Percentiles rank a stretch among this genome's conserved stretches.
Evolutionary conservation across 2,329 filamentous ascomycete species (phyloP).

Genomic region (Gaeumannomyces sp.): DNA sequence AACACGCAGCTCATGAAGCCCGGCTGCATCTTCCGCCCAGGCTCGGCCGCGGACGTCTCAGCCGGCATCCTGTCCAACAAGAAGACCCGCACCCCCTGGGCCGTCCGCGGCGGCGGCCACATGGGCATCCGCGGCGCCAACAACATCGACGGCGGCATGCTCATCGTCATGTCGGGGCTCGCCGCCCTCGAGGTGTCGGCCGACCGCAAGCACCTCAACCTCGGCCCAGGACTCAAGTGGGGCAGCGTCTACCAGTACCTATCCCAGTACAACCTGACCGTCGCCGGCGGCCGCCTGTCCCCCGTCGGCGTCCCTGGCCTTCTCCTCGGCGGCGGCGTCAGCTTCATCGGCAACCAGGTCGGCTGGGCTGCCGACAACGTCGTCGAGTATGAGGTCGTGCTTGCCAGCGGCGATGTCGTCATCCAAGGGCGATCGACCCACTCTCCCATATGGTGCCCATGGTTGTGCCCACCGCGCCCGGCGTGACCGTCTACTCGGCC

Average conservation of each 20-base stretch:
- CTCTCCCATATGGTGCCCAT: constrained; percentile 20
- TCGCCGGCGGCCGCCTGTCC: constrained; percentile 38
- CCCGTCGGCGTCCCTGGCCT: constrained; percentile 39
- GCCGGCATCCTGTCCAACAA: neutral
- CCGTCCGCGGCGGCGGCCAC: constrained; percentile 7
- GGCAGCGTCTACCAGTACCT: constrained; percentile 34
- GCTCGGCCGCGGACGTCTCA: neutral
- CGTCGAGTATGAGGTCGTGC: constrained; percentile 42
- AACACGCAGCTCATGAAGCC: constrained; percentile 7
- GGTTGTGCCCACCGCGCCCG: constrained; percentile 43
- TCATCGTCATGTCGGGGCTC: constrained; percentile 9
- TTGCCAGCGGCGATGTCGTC: constrained; percentile 39
- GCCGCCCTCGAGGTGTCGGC: neutral
- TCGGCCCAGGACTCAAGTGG: constrained; percentile 41
- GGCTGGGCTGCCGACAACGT: constrained; percentile 50
- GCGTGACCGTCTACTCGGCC: constrained; percentile 31
- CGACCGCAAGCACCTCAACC: constrained; percentile 9
- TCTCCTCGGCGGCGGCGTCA: constrained; percentile 50
- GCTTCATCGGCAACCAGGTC: constrained; percentile 45
- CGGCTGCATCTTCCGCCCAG: constrained; percentile 6
- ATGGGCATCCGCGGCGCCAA: constrained; percentile 9
- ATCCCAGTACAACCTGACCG: constrained; percentile 33
- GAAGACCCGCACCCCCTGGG: neutral
- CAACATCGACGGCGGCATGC: constrained; percentile 8
- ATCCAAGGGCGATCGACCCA: constrained; percentile 31